Evolutionary conservation across 441 rosid species (phyloP), one percentile per base, ranked within the genome.

Genomic region (Geranium incanum): DNA sequence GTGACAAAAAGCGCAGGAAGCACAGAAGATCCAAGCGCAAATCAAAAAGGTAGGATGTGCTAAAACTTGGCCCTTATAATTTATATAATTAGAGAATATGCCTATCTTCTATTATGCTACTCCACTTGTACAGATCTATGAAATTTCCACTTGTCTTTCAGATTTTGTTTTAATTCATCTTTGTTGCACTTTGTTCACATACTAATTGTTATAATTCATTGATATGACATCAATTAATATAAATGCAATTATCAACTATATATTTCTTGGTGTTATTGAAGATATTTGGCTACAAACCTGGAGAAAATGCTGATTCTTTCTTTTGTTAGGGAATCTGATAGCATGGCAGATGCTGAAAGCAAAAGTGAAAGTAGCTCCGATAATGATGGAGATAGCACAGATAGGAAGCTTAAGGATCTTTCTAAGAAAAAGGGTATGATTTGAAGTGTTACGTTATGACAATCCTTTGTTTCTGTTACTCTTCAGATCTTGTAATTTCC

Each of bases 1-100:
- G 85, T 69, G 97, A 90, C 21, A 85, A 80, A 79, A 92, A 84
- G 82, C 87, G 88, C 43, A 92, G 75, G 81, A 83, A 81, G 72
- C 89, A 86, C 60, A 90, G 79, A 82, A 85, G 81, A 79, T 82
- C 87, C n/a, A 94, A 83, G 73, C 97, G 81, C 67, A 90, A 81
- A 82, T 84, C 90, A 75, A 88, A 74, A 84, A 92, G 99, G 99
- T 94, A 55, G 19, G 62, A 55, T 55, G 7, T 55, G 23, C 15
- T 55, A 15, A 55, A 55, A 55, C 62, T 13, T 55, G 18, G 11
- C 11, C 8, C 8, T 41, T 5, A 0, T 41, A 6, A 6, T 28
- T 28, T 28, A 41, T 41, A 6, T 41, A 41, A 55, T 15, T 55
- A 55, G 19, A 55, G 8, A 55, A 16, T 15, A 21, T 6, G 6